Evolutionary conservation across 179 eudicot species (phyloP), one percentile per base, ranked within the genome.

Genomic region (Amaranthus tricolor): DNA sequence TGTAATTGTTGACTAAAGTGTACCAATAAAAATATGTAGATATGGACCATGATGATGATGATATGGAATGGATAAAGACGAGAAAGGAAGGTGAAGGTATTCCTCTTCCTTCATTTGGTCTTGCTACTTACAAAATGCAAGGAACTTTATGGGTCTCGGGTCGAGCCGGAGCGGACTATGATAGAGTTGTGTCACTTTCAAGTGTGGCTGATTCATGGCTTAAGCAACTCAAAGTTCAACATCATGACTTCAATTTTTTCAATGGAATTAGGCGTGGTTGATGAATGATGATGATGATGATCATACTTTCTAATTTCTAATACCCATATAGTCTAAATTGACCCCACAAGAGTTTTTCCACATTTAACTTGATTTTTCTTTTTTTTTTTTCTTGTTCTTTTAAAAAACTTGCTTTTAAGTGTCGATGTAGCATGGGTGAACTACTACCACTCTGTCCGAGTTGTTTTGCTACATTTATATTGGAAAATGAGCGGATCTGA

Each of bases 121-220:
- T 85, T 4, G 87, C 82, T 65, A 85, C 87, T 45, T 80, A 85
- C 72, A 85, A 85, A 67, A 82, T 85, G 87, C 87, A 85, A 77
- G 87, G 85, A 16, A 79, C 31, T 60, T 43, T 82, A 76, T 85
- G 87, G 87, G 72, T 77, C 66, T 88, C 97, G 5, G 88, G 90
- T 54, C 83, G 76, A 76, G 80, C 75, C 14, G 89, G 94, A 0
- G 74, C 78, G 78, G 98, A 94, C 86, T 91, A 87, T 55, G 94
- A 92, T 69, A 83, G 86, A 75, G 74, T 92, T 21, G 80, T 71
- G 51, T 89, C 97, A 43, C 91, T 95, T 9, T 78, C 82, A 78
- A 87, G 97, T 74, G 97, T 89, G 63, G 99, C 99, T 0, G 97
- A 95, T 85, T 95, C 99, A 1, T 95, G 99, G 99, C 89, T 95